Evolutionary conservation across 192 early-diverging fungal genomes (phyloP).

Genomic region (Coemansia sp.): DNA sequence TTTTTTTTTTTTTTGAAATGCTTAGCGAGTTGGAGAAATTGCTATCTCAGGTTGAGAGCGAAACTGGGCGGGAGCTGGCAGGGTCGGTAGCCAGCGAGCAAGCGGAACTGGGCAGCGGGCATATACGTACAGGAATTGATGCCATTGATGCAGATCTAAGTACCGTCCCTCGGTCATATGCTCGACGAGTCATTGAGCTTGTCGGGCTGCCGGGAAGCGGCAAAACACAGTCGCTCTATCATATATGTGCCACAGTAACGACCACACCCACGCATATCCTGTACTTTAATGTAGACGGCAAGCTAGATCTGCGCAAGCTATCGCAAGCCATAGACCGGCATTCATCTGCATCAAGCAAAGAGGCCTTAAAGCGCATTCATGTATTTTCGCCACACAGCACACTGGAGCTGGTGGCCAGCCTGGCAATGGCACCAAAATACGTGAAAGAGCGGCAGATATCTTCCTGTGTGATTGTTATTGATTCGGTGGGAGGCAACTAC

Average conservation of each 20-base stretch:
- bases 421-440: conserved; percentile 31
- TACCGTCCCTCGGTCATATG: not conserved
- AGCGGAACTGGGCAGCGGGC: not conserved
- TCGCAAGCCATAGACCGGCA: conserved; percentile 5
- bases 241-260: conserved; percentile 23
- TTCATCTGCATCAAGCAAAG: not conserved
- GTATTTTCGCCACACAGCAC: conserved; percentile 33
- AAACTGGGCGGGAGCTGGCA: conserved; percentile 17
- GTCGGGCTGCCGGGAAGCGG: conserved; percentile 38
- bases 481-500: conserved; percentile 27
- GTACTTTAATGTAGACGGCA: conserved; percentile 34
- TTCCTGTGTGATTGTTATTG: conserved; percentile 14
- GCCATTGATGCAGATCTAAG: conserved; percentile 17
- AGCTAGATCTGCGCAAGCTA: conserved; percentile 13
- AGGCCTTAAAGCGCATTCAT: conserved; percentile 21
- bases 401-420: conserved; percentile 25
- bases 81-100: not conserved
- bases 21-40: conserved; percentile 24
- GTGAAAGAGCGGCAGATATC: not conserved
- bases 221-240: conserved; percentile 38
- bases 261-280: conserved; percentile 17
- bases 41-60: conserved; percentile 24
- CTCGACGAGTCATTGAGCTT: conserved; percentile 27
- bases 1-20: conserved; percentile 8
- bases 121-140: conserved; percentile 16